Evolutionary conservation across 352 stramenopile species (phyloP).

Genomic region (Globisporangium yorkense): DNA sequence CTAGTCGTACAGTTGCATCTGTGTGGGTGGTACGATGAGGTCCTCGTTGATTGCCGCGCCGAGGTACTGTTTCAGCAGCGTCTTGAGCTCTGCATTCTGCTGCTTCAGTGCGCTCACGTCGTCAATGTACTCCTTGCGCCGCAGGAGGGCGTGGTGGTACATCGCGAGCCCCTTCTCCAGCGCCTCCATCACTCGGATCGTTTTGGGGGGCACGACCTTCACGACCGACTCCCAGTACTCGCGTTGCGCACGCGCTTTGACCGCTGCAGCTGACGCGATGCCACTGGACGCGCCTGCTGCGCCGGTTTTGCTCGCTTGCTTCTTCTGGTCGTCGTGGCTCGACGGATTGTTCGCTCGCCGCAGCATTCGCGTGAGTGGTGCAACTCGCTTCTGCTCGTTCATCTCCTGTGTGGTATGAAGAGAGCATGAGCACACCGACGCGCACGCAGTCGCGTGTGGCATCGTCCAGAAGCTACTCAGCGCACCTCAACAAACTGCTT

Average conservation of each 20-base stretch:
- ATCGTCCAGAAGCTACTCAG: not conserved
- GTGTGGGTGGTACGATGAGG: slow-evolving; percentile 76
- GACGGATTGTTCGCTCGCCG: slow-evolving; percentile 19
- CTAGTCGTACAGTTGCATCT: slow-evolving; percentile 74
- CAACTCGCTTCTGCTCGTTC: slow-evolving; percentile 63
- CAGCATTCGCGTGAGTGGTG: slow-evolving; percentile 38
- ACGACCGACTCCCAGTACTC: slow-evolving; percentile 80
- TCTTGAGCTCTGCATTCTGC: slow-evolving; percentile 89
- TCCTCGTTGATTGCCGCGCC: slow-evolving; percentile 77
- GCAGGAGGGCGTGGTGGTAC: slow-evolving; percentile 80
- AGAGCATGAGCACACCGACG: not conserved
- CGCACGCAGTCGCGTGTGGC: too few relatives aligned
- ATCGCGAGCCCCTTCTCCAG: slow-evolving; percentile 79
- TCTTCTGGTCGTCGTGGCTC: slow-evolving; percentile 2
- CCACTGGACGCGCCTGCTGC: slow-evolving; percentile 14
- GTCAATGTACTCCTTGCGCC: slow-evolving; percentile 76
- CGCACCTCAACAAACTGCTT: slow-evolving; percentile 85
- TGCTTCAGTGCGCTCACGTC: slow-evolving; percentile 69
- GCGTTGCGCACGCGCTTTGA: slow-evolving; percentile 38
- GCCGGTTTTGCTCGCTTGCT: slow-evolving; percentile 8
- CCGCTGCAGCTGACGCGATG: slow-evolving; percentile 17
- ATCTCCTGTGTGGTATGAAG: slow-evolving; percentile 30
- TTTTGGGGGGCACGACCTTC: slow-evolving; percentile 64
- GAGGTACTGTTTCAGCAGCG: slow-evolving; percentile 87
- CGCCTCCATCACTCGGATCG: slow-evolving; percentile 69